Percentiles rank a stretch among this genome's conserved stretches.
These are phyloP conservation scores for Penicillium mononematosum DNA, from an alignment of 495 filamentous ascomycete species.

Conservation along the genomic window DNA sequence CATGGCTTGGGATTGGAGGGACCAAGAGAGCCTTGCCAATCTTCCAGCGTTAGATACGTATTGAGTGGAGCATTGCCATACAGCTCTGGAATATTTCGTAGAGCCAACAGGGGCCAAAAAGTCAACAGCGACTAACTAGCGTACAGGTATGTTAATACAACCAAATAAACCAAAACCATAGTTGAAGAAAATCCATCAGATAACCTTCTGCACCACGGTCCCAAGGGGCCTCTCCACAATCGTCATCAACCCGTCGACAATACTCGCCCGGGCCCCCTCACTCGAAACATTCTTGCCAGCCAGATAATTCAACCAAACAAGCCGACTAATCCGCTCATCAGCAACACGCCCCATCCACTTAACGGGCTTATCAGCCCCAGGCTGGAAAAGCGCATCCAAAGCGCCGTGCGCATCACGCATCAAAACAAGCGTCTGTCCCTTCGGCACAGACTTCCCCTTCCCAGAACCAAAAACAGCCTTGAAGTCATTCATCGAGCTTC, in stretches of 20 bases:
- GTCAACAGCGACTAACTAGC: neutral
- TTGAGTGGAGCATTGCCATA: slow-evolving; percentile 12
- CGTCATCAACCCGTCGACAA: slow-evolving; percentile 84
- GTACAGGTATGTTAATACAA: slow-evolving; percentile 8
- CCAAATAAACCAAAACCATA: slow-evolving; percentile 12
- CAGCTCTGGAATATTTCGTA: neutral
- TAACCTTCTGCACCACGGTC: slow-evolving; percentile 73
- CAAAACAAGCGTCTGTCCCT: slow-evolving; percentile 72
- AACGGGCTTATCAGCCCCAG: slow-evolving; percentile 39
- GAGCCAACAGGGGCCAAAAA: neutral
- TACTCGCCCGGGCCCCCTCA: slow-evolving; percentile 72
- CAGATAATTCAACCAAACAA: slow-evolving; percentile 88
- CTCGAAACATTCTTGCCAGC: slow-evolving; percentile 85
- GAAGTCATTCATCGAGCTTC: slow-evolving; percentile 68
- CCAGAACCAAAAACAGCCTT: slow-evolving; percentile 73
- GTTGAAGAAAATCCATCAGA: slow-evolving; percentile 27
- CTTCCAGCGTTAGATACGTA: neutral
- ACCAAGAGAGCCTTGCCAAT: neutral
- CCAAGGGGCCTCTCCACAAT: slow-evolving; percentile 88
- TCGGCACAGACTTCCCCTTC: slow-evolving; percentile 63
- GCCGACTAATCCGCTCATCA: slow-evolving; percentile 76
- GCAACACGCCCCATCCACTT: slow-evolving; percentile 62
- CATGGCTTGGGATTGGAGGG: neutral
- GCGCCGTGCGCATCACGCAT: slow-evolving; percentile 62
- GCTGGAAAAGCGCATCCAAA: slow-evolving; percentile 67